Evolutionary conservation across 352 stramenopile genomes (phyloP), one percentile per base, ranked within the genome.

Genomic region (Lagenidium sp.): DNA sequence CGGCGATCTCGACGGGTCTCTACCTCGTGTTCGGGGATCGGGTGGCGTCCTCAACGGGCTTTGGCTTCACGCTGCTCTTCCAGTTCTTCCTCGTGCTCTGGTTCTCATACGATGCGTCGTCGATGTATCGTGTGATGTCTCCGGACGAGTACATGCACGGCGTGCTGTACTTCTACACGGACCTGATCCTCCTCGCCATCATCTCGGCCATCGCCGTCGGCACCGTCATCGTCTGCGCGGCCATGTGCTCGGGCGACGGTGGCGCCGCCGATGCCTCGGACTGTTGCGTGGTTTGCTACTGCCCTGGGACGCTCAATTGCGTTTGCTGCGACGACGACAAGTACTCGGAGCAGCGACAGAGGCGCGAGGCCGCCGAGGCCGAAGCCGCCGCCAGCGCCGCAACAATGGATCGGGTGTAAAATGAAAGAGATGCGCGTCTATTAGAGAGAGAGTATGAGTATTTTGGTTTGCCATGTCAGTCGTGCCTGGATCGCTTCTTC

Each of bases 161-260:
- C 18, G 50, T 58, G 5, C 47, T 58, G 37, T 87, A 77, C 60
- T 88, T 94, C 36, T 74, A 82, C 53, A 57, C 55, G 13, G 50
- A 68, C 41, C 44, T 68, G n/a, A 24, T 54, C 26, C 25, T 57
- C 30, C 35, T 63, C 16, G 34, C 16, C 13, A 15, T 44, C 19
- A 12, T 50, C 6, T 38, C 47, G 18, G 16, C 38, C 19, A 6
- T 44, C 18, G 28, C 28, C 28, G 28, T 32, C 28, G 28, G 8
- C 8, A 32, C 28, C 28, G 28, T 32, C 28, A 15, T 15, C 8
- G 38, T 26, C 22, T 43, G 29, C 39, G 24, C 39, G 15, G 16
- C 23, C 18, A 30, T 25, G n/a, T 43, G 37, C 37, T 12, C 37
- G 6, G n/a, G n/a, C n/a, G 34, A 20, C 11, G 34, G 11, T 8